Conservation (phyloP, 2,329 filamentous ascomycete genomes). For the Fusarium albosuccineum region DNA sequence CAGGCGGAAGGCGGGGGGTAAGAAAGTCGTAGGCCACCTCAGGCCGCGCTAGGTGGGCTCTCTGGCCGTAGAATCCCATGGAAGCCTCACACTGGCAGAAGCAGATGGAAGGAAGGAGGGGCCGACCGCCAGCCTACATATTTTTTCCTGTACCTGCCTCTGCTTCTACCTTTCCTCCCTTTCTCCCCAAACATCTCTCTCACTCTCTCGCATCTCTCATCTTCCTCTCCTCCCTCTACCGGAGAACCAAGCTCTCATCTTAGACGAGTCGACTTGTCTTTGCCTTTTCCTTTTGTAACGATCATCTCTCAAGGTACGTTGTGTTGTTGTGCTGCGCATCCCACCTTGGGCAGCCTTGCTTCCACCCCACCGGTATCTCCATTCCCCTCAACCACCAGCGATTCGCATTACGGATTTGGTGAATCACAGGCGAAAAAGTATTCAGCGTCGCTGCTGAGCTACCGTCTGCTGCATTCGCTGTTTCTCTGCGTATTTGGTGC, state of each 20-base stretch:
- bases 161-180: conserved; percentile 42
- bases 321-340: conserved; percentile 3
- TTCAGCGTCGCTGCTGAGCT: background rate
- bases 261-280: conserved; percentile 44
- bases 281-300: conserved; percentile 42
- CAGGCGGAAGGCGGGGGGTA: conserved; percentile 27
- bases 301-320: conserved; percentile 45
- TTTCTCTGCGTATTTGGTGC: background rate
- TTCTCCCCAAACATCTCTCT: conserved; percentile 41
- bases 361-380: conserved; percentile 4
- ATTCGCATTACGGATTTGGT: background rate
- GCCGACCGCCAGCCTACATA: conserved; percentile 45
- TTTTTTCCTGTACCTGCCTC: conserved; percentile 54
- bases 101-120: conserved; percentile 46
- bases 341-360: conserved; percentile 24
- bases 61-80: conserved; percentile 60
- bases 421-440: conserved; percentile 8
- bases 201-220: conserved; percentile 31
- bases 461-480: conserved; percentile 1
- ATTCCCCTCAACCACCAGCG: background rate
- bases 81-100: conserved; percentile 55
- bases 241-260: conserved; percentile 40
- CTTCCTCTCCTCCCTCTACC: conserved; percentile 36
- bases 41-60: conserved; percentile 40
- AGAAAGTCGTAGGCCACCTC: conserved; percentile 6